Evolutionary conservation across 2,329 filamentous ascomycete species (phyloP), one percentile per base, ranked within the genome.

Genomic region (Aphanoascus verrucosus): DNA sequence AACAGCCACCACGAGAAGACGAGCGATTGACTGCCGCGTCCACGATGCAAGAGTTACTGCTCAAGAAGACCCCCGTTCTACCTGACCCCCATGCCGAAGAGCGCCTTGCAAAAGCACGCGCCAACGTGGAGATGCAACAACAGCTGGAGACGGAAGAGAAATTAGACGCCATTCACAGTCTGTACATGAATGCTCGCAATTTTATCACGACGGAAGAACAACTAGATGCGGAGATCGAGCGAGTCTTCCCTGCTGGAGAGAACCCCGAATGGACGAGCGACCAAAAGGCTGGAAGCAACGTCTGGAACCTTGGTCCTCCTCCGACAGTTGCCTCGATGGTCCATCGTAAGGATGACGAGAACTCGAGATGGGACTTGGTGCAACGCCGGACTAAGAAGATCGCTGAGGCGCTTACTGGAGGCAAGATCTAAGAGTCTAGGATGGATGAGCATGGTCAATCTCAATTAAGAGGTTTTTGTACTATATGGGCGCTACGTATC

Each of bases 161-260:
- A 49, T 77, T 80, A 56, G 81, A 91, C 59, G 79, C 84, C 14
- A 72, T 98, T 31, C 88, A 95, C 70, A 83, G 87, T 55, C 78
- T 98, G 11, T 98, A 98, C 72, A 86, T 93, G 72, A 86, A 89
- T 61, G 89, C 93, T 4, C 80, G 85, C 23, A 75, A 81, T 38
- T 98, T 97, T 72, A 96, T 98, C 65, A 83, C 88, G 15, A 83
- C 79, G 20, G 89, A 94, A 67, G 72, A 77, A 49, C 84, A 94
- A 67, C 78, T 98, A 34, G 79, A 86, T 61, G 74, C 75, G 14
- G 79, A 82, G 59, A 83, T 96, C 54, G 85, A 94, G 19, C 72
- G 77, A 58, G 76, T 84, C n/a, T 98, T 96, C 71, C 78, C 81
- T 14, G 80, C 82, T 23, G 76, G 80, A 57, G 70, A 67, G 71